Conservation (phyloP, 305 asterid species). For the Rubia balearica region DNA sequence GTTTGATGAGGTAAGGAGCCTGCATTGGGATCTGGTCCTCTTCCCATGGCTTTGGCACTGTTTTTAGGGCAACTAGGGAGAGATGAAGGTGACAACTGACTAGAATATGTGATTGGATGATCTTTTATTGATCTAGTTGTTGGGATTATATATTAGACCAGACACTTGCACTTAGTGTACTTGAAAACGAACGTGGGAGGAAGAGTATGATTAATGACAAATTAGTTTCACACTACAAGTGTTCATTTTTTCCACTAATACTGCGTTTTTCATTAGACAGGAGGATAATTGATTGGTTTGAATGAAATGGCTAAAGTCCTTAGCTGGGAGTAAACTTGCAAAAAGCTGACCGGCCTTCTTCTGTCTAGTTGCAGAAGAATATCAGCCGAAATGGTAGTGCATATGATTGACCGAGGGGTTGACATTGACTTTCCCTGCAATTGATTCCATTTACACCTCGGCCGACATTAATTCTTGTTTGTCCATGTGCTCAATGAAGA, state of each 20-base stretch:
- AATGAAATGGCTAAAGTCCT: not conserved
- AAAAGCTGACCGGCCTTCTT: not conserved
- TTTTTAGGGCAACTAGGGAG: not conserved
- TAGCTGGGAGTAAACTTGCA: conserved; percentile 3
- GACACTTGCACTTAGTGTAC: too few relatives aligned
- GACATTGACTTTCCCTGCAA: not conserved
- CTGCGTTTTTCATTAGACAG: not conserved
- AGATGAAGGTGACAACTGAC: not conserved
- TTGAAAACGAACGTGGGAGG: too few relatives aligned
- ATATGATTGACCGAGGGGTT: not conserved
- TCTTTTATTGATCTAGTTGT: not conserved
- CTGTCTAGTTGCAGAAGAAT: not conserved
- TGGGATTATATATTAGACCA: not conserved
- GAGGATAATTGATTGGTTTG: not conserved
- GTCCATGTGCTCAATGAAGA: not conserved
- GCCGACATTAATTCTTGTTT: too few relatives aligned
- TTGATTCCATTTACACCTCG: too few relatives aligned
- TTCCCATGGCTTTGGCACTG: conserved; percentile 19
- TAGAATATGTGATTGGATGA: not conserved
- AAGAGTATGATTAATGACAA: too few relatives aligned
- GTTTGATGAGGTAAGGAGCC: conserved; percentile 8
- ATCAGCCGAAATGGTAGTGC: not conserved
- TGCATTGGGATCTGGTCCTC: conserved; percentile 16
- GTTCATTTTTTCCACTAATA: too few relatives aligned
- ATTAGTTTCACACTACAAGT: too few relatives aligned